Evolutionary conservation across 345 rosid genomes (phyloP).

Genomic region (Durio zibethinus): DNA sequence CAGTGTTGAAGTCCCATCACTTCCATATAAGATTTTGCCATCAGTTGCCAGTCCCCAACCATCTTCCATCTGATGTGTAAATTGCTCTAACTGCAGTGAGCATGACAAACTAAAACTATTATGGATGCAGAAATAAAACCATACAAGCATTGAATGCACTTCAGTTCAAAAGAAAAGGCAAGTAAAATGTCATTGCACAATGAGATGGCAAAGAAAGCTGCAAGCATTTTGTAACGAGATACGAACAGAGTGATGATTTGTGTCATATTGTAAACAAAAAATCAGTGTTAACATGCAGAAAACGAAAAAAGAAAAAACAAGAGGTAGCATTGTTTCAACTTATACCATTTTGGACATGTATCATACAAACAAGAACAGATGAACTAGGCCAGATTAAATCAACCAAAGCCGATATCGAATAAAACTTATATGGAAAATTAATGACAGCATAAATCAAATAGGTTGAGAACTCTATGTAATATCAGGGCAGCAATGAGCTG

Average conservation of each 20-base stretch:
- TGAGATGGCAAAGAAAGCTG: not conserved
- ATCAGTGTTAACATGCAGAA: not conserved
- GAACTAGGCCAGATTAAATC: too few relatives aligned
- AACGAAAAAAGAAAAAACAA: not conserved
- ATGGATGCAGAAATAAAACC: not conserved
- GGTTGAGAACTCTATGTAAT: not conserved
- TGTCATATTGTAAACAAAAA: not conserved
- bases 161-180: not conserved
- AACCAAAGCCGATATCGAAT: too few relatives aligned
- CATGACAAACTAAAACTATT: conserved; percentile 3
- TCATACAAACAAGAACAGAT: not conserved
- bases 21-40: conserved; percentile 79
- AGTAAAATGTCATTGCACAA: not conserved
- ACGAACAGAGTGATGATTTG: not conserved
- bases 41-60: conserved; percentile 98
- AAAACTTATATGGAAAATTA: too few relatives aligned
- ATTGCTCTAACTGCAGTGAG: conserved; percentile 54
- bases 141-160: not conserved
- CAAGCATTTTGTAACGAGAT: not conserved
- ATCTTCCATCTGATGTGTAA: conserved; percentile 82
- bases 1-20: conserved; percentile 82
- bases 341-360: not conserved
- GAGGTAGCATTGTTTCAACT: not conserved
- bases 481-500: conserved; percentile 2
- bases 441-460: too few relatives aligned